Evolutionary conservation across 176 grass and related monocot genomes (phyloP).

Genomic region (Elymus sibiricus): DNA sequence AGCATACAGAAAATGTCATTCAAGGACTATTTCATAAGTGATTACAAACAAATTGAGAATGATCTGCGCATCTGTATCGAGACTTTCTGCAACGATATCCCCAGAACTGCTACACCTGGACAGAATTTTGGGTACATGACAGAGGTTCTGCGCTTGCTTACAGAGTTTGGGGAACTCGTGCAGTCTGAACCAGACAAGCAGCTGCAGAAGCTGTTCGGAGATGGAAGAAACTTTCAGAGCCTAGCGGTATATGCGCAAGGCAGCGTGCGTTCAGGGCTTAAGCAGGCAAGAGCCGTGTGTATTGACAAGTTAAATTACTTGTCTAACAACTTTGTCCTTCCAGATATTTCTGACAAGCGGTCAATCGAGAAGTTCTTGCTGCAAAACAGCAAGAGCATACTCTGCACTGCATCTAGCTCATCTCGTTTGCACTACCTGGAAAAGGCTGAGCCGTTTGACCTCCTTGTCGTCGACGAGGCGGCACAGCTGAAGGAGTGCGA

Average conservation of each 20-base stretch:
- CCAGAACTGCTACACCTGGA: slow-evolving; percentile 21
- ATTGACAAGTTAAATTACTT: background rate
- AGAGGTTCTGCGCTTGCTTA: background rate
- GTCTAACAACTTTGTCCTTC: slow-evolving; percentile 18
- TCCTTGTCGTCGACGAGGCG: no score
- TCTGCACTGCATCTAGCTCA: slow-evolving; percentile 55
- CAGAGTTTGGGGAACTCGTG: slow-evolving; percentile 9
- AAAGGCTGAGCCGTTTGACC: background rate
- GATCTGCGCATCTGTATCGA: background rate
- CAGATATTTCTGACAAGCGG: background rate
- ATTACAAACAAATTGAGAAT: no score
- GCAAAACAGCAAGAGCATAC: slow-evolving; percentile 25
- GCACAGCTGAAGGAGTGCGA: no score
- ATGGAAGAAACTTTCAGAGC: background rate
- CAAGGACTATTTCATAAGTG: background rate
- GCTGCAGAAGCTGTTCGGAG: slow-evolving; percentile 16
- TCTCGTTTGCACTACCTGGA: slow-evolving; percentile 18
- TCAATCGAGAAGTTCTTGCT: slow-evolving; percentile 25
- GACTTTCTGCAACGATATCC: slow-evolving; percentile 24
- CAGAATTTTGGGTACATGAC: slow-evolving; percentile 11
- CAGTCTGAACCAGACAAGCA: background rate
- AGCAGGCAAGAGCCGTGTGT: slow-evolving; percentile 2
- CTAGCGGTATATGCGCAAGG: background rate
- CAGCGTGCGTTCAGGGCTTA: background rate
- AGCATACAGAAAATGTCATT: slow-evolving; percentile 4